These are phyloP conservation scores for Penicillium sp. DNA, from an alignment of 2,329 filamentous ascomycete genomes.

Conservation along the genomic window DNA sequence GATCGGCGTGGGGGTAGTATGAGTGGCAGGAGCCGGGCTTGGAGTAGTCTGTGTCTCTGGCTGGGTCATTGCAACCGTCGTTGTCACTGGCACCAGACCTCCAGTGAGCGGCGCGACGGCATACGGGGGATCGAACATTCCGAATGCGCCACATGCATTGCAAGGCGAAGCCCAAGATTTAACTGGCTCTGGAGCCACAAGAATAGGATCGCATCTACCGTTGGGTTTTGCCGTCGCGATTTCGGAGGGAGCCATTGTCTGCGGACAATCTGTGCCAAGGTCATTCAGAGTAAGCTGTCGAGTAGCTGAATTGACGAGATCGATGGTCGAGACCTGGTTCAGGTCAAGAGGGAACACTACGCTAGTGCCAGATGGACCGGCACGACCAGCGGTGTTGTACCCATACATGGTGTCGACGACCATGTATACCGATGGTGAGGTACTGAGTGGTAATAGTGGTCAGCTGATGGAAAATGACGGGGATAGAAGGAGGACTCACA, in stretches of 20 bases:
- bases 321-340: slow-evolving; percentile 13
- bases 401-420: slow-evolving; percentile 12
- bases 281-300: slow-evolving; percentile 14
- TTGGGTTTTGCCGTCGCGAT: slow-evolving; percentile 7
- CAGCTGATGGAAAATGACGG: background rate
- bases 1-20: background rate
- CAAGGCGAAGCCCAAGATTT: slow-evolving; percentile 17
- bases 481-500: slow-evolving; percentile 2
- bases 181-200: slow-evolving; percentile 11
- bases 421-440: slow-evolving; percentile 17
- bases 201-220: slow-evolving; percentile 13
- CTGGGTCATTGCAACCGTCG: slow-evolving; percentile 4
- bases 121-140: slow-evolving; percentile 15
- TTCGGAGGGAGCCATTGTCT: slow-evolving; percentile 8
- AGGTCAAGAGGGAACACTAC: slow-evolving; percentile 13
- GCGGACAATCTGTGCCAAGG: slow-evolving; percentile 14
- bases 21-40: background rate
- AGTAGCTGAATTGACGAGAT: slow-evolving; percentile 5
- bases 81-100: slow-evolving; percentile 9
- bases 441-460: slow-evolving; percentile 1
- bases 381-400: slow-evolving; percentile 12
- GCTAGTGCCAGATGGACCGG: slow-evolving; percentile 15
- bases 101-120: slow-evolving; percentile 11
- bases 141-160: slow-evolving; percentile 14
- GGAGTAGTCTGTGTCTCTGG: slow-evolving; percentile 6